Evolutionary conservation across 495 filamentous ascomycete genomes (phyloP).

Genomic region (Penicillium soppii): DNA sequence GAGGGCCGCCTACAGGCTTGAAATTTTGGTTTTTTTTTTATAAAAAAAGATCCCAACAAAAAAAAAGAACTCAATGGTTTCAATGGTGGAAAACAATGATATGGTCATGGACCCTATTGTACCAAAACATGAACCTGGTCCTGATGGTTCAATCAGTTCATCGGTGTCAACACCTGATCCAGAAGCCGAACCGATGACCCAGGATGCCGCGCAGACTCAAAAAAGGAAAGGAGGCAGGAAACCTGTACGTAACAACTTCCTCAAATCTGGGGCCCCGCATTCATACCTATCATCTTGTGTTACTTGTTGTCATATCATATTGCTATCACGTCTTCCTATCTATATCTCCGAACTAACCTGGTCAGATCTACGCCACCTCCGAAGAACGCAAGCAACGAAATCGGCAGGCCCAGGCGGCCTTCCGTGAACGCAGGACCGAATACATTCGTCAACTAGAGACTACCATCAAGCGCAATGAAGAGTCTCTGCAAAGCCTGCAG

Average conservation of each 20-base stretch:
- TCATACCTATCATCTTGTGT: conserved; percentile 14
- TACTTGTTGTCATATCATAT: not conserved
- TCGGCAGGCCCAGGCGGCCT: conserved; percentile 94
- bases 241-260: conserved; percentile 65
- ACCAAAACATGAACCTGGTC: conserved; percentile 21
- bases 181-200: conserved; percentile 54
- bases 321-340: conserved; percentile 17
- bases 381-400: conserved; percentile 98
- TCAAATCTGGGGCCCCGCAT: conserved; percentile 35
- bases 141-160: conserved; percentile 50
- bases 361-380: conserved; percentile 93
- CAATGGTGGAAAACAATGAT: conserved; percentile 48
- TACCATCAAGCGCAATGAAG: conserved; percentile 96
- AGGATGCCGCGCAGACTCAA: conserved; percentile 61
- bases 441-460: conserved; percentile 99
- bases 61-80: conserved; percentile 44
- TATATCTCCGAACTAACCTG: conserved; percentile 15
- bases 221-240: conserved; percentile 98
- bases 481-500: conserved; percentile 85
- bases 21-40: conserved; percentile 1
- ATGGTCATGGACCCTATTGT: conserved; percentile 35
- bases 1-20: conserved; percentile 16
- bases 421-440: conserved; percentile 93
- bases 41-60: too few species aligned
- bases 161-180: conserved; percentile 55